A percentile compares a stretch with the other conserved stretches of the same genome.
Conservation (phyloP, 495 filamentous ascomycete genomes). For the Cladorrhinum samala region DNA sequence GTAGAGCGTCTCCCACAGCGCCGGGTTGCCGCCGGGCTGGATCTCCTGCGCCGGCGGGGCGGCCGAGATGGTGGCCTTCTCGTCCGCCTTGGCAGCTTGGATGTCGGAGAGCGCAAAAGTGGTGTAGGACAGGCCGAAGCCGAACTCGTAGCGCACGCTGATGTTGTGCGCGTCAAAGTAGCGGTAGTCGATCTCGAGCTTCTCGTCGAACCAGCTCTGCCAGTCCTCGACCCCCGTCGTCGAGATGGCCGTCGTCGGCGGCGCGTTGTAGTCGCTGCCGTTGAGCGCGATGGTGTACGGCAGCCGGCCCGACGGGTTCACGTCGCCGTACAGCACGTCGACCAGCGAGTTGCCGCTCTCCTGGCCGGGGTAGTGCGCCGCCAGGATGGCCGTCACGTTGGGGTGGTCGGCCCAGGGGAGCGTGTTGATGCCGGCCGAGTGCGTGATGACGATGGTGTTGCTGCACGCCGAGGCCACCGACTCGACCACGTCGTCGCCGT, state of each 20-base stretch:
- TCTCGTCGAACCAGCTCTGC: constrained; percentile 60
- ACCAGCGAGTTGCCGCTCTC: constrained; percentile 53
- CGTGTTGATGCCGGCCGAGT: constrained; percentile 54
- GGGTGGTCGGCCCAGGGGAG: constrained; percentile 54
- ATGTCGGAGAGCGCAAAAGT: constrained; percentile 34
- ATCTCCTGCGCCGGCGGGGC: constrained; percentile 36
- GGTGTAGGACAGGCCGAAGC: constrained; percentile 43
- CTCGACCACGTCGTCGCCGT: constrained; percentile 51
- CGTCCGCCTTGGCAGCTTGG: constrained; percentile 20
- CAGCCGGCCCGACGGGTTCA: constrained; percentile 56
- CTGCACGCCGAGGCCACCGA: constrained; percentile 50
- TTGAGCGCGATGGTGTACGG: constrained; percentile 66
- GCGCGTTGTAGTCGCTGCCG: constrained; percentile 48
- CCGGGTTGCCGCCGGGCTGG: constrained; percentile 50
- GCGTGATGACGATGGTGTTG: constrained; percentile 59
- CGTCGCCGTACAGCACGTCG: constrained; percentile 54
- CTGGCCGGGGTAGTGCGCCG: constrained; percentile 57
- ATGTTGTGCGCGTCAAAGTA: constrained; percentile 60
- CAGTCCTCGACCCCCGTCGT: constrained; percentile 24
- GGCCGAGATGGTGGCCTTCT: constrained; percentile 19
- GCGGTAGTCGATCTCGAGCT: constrained; percentile 61
- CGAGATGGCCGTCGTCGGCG: no score
- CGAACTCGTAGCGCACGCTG: constrained; percentile 63
- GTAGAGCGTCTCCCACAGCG: constrained; percentile 55
- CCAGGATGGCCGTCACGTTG: constrained; percentile 59